A percentile compares a stretch with the other conserved stretches of the same genome.
Conservation (phyloP, 495 filamentous ascomycete species). For the Penicillium argentinense region DNA sequence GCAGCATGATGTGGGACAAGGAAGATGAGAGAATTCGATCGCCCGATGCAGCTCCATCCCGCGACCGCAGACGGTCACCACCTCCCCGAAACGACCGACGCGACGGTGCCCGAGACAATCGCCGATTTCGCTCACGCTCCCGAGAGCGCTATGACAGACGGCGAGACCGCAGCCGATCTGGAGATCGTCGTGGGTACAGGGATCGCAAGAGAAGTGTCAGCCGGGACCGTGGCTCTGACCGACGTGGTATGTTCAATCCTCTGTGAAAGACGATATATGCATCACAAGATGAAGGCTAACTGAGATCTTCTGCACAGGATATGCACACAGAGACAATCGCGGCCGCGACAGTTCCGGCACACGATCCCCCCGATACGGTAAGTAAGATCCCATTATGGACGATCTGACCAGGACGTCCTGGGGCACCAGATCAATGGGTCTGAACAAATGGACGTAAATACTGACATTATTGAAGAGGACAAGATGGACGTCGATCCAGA, state of each 20-base stretch:
- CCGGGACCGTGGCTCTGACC: slow-evolving; percentile 44
- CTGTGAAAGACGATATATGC: too few species aligned
- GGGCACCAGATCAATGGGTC: slow-evolving; percentile 32
- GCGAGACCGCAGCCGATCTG: slow-evolving; percentile 45
- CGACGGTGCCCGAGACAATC: slow-evolving; percentile 34
- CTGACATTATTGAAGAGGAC: too few species aligned
- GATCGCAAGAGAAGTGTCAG: slow-evolving; percentile 48
- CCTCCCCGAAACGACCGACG: slow-evolving; percentile 30
- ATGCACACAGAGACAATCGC: slow-evolving; percentile 36
- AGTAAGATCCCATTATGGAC: too few species aligned
- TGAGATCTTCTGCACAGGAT: slow-evolving; percentile 25
- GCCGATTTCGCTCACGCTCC: slow-evolving; percentile 44
- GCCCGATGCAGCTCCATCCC: slow-evolving; percentile 31
- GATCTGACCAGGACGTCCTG: too few species aligned
- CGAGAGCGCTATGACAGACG: slow-evolving; percentile 43
- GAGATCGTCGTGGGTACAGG: slow-evolving; percentile 40
- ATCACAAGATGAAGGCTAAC: too few species aligned
- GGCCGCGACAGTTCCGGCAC: slow-evolving; percentile 47
- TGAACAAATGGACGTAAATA: too few species aligned
- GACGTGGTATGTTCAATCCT: slow-evolving; percentile 42
- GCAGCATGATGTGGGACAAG: slow-evolving; percentile 54
- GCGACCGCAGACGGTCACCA: slow-evolving; percentile 38
- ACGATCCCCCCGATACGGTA: slow-evolving; percentile 41
- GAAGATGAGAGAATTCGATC: slow-evolving; percentile 34
- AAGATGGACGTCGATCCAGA: slow-evolving; percentile 47